Conservation (phyloP, 2,329 filamentous ascomycete species). For the Aureobasidium vineae region DNA sequence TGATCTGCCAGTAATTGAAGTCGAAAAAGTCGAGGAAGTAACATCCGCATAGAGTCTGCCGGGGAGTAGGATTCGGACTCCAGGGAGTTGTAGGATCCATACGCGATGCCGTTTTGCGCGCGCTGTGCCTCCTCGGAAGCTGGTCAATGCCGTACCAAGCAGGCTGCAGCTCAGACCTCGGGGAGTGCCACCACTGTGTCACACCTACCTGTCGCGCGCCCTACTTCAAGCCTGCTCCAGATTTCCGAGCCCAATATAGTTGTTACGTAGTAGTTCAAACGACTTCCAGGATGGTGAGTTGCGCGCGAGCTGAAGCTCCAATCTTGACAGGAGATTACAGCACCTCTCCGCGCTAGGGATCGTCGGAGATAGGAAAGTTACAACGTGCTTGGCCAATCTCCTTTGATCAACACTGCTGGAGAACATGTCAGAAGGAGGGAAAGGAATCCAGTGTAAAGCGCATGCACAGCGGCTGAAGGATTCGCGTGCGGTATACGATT, state of each 20-base stretch:
- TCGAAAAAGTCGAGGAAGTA: neutral
- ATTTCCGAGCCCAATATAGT: neutral
- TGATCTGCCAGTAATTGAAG: neutral
- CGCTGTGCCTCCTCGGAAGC: no score
- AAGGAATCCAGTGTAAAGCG: neutral
- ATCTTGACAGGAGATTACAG: neutral
- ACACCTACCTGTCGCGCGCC: neutral
- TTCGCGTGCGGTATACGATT: neutral
- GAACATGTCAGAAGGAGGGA: slow-evolving; percentile 4
- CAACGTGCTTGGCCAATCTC: neutral
- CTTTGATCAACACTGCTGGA: neutral
- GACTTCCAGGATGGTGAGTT: neutral
- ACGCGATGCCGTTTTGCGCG: neutral
- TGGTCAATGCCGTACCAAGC: neutral
- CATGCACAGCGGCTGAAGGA: neutral
- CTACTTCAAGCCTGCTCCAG: neutral
- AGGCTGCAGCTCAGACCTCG: slow-evolving; percentile 1
- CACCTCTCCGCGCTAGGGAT: neutral
- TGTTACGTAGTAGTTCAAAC: slow-evolving; percentile 11
- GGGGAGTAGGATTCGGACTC: neutral
- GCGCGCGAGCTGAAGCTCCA: neutral
- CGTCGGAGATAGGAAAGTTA: neutral
- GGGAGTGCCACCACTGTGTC: slow-evolving; percentile 9
- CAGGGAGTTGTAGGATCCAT: neutral
- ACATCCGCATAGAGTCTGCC: neutral